Conservation (phyloP, 331 rosid species). For the Quercus tomentella region DNA sequence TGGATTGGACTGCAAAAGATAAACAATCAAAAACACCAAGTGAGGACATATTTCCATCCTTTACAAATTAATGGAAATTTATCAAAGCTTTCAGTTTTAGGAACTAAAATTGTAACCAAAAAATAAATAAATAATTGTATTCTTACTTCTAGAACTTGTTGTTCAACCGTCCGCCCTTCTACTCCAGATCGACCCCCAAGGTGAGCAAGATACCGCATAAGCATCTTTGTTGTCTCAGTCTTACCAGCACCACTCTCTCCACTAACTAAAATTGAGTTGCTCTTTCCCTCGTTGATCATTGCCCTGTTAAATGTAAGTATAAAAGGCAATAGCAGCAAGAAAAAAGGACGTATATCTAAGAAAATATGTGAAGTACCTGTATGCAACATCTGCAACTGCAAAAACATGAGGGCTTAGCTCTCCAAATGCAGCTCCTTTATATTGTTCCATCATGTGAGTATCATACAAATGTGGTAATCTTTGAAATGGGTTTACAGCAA, state of each 20-base stretch:
- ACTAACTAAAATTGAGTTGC: constrained; percentile 95
- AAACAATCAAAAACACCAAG: constrained; percentile 29
- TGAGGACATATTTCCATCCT: constrained; percentile 24
- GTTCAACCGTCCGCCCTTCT: constrained; percentile 98
- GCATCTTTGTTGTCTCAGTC: constrained; percentile 99
- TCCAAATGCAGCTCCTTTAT: constrained; percentile 89
- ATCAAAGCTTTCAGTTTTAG: constrained; percentile 3
- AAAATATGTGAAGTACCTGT: constrained; percentile 54
- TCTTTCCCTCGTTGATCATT: constrained; percentile 93
- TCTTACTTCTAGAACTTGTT: constrained; percentile 95
- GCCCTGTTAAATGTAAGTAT: constrained; percentile 48
- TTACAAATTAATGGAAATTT: not conserved
- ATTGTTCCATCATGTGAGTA: constrained; percentile 97
- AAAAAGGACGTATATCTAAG: not conserved
- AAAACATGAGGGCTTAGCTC: constrained; percentile 98
- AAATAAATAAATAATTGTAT: not conserved
- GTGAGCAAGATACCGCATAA: constrained; percentile 94
- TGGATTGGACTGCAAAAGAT: constrained; percentile 76
- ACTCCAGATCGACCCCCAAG: constrained; percentile 98
- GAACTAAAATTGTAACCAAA: not conserved
- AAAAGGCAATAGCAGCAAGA: constrained; percentile 17
- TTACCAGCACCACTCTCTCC: constrained; percentile 99
- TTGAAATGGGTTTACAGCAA: constrained; percentile 97
- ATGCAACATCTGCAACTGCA: constrained; percentile 97
- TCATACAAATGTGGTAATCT: constrained; percentile 88